These are phyloP conservation scores for Trichosporon sp. DNA, from an alignment of 1,284 basidiomycete species.

Conservation along the genomic window DNA sequence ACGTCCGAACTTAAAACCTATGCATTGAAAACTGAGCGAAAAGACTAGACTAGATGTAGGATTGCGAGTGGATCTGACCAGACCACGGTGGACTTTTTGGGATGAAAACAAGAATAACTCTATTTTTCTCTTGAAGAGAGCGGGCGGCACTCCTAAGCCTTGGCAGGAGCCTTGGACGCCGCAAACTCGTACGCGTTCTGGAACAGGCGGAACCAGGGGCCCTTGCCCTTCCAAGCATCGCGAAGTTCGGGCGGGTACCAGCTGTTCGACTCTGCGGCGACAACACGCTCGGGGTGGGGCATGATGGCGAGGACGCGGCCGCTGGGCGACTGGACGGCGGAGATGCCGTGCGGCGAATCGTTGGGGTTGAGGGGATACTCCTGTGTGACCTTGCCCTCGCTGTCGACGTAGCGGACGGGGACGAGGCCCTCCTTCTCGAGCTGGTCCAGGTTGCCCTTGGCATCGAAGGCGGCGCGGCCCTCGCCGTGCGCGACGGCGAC, in stretches of 20 bases:
- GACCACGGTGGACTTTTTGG: no score
- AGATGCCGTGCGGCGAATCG: slow-evolving; percentile 78
- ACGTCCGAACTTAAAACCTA: not conserved
- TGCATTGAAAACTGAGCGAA: slow-evolving; percentile 5
- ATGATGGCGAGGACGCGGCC: slow-evolving; percentile 89
- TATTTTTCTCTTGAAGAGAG: no score
- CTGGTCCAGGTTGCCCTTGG: slow-evolving; percentile 45
- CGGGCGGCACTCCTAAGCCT: no score
- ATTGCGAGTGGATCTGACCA: no score
- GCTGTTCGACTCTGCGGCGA: slow-evolving; percentile 71
- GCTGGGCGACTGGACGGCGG: slow-evolving; percentile 76
- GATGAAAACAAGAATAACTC: no score
- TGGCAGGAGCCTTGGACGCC: no score
- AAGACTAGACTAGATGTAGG: no score
- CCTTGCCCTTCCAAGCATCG: slow-evolving; percentile 61
- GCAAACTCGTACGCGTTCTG: slow-evolving; percentile 65
- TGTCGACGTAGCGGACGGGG: slow-evolving; percentile 72
- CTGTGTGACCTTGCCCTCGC: slow-evolving; percentile 60
- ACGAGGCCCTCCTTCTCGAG: slow-evolving; percentile 57
- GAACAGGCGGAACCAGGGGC: slow-evolving; percentile 95
- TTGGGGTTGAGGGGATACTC: slow-evolving; percentile 93
- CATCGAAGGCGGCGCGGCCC: slow-evolving; percentile 70
- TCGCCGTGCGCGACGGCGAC: slow-evolving; percentile 96
- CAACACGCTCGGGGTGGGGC: slow-evolving; percentile 88
- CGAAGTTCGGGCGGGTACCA: slow-evolving; percentile 67